These are phyloP conservation scores for Penicillium occitanis DNA, from an alignment of 2,329 filamentous ascomycete genomes.

Conservation along the genomic window DNA sequence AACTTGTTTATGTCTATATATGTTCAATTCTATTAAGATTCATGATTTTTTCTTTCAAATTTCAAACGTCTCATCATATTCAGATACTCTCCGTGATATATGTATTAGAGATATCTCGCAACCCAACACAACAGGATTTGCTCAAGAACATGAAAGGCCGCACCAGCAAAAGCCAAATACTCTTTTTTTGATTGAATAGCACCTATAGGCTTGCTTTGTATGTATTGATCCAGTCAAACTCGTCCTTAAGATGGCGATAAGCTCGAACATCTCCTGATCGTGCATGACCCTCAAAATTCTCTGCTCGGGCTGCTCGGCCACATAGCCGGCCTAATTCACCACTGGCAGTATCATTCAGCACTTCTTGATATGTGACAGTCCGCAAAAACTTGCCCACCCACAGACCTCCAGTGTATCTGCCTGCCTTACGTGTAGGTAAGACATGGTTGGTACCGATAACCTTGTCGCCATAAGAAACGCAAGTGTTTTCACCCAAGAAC, in stretches of 20 bases:
- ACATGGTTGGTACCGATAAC: slow-evolving; percentile 58
- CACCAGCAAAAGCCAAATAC: neutral
- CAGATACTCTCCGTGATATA: too few relatives aligned
- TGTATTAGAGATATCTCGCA: neutral
- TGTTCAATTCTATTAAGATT: neutral
- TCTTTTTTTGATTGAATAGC: too few relatives aligned
- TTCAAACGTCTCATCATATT: too few relatives aligned
- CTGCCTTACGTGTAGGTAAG: slow-evolving; percentile 51
- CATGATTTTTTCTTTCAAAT: too few relatives aligned
- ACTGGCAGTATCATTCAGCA: slow-evolving; percentile 45
- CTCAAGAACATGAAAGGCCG: neutral
- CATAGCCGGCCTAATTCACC: slow-evolving; percentile 52
- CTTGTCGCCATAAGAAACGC: slow-evolving; percentile 57
- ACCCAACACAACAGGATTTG: neutral
- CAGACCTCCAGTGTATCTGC: slow-evolving; percentile 53
- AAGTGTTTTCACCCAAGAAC: slow-evolving; percentile 55
- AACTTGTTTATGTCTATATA: neutral
- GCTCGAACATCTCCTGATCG: slow-evolving; percentile 53
- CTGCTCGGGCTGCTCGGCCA: slow-evolving; percentile 50
- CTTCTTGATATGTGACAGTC: slow-evolving; percentile 57
- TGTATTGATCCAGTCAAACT: slow-evolving; percentile 46
- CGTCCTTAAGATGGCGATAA: slow-evolving; percentile 44
- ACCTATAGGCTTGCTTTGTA: neutral
- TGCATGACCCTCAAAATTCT: slow-evolving; percentile 56
- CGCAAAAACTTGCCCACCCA: slow-evolving; percentile 58